Percentiles rank a stretch among this genome's conserved stretches.
Conservation (phyloP, 1,284 basidiomycete species). For the Apiotrichum mycotoxinovorans region DNA sequence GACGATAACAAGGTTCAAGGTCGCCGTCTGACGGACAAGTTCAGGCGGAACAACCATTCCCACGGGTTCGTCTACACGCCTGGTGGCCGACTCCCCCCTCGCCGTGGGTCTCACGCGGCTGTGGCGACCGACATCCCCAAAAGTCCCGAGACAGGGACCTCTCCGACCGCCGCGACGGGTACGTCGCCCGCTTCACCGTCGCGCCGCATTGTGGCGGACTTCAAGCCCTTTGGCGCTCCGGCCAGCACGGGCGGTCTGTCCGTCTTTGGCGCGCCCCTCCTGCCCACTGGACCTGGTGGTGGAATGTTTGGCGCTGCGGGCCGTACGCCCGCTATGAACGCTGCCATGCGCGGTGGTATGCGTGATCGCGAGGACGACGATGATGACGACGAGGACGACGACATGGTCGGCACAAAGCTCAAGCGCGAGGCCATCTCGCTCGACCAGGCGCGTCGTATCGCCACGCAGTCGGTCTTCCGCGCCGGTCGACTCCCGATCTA, state of each 20-base stretch:
- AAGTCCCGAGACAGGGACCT: slow-evolving; percentile 22
- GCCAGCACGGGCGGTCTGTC: slow-evolving; percentile 13
- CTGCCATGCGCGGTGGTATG: slow-evolving; percentile 25
- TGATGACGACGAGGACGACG: slow-evolving; percentile 57
- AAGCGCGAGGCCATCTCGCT: slow-evolving; percentile 76
- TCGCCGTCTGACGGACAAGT: slow-evolving; percentile 90
- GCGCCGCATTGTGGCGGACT: slow-evolving; percentile 80
- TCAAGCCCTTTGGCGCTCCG: slow-evolving; percentile 77
- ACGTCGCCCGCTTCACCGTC: slow-evolving; percentile 54
- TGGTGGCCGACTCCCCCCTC: slow-evolving; percentile 56
- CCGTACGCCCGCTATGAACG: slow-evolving; percentile 33
- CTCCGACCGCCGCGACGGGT: slow-evolving; percentile 46
- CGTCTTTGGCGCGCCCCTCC: slow-evolving; percentile 51
- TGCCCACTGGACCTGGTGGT: slow-evolving; percentile 46
- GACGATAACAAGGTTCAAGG: slow-evolving; percentile 62
- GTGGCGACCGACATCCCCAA: background rate
- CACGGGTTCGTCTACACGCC: slow-evolving; percentile 55
- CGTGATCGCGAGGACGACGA: slow-evolving; percentile 59
- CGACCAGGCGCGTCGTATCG: slow-evolving; percentile 68
- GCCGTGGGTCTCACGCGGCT: slow-evolving; percentile 43
- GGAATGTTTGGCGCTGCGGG: slow-evolving; percentile 48
- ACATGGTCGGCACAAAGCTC: slow-evolving; percentile 56
- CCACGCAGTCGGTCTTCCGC: slow-evolving; percentile 54
- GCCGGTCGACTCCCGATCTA: slow-evolving; percentile 35
- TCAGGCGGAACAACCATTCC: slow-evolving; percentile 52